These are phyloP conservation scores for Austroboletus novae-zelandiae DNA, from an alignment of 1,284 basidiomycete genomes.

Conservation along the genomic window DNA sequence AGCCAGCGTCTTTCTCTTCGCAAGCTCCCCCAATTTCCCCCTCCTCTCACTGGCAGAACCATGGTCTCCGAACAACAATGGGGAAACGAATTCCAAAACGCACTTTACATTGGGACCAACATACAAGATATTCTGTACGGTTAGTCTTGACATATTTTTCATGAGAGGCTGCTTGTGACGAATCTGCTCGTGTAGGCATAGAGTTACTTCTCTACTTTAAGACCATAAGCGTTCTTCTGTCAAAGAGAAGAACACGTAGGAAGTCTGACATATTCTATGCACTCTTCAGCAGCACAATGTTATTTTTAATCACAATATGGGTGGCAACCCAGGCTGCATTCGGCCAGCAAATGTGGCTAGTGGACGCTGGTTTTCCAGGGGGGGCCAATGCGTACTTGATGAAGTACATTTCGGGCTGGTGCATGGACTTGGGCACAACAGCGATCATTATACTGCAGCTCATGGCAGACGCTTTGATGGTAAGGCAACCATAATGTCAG, in stretches of 20 bases:
- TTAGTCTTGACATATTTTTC: neutral
- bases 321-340: constrained; percentile 12
- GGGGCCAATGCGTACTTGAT: constrained; percentile 17
- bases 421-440: constrained; percentile 15
- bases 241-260: neutral
- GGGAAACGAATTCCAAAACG: constrained; percentile 10
- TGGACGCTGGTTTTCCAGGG: constrained; percentile 9
- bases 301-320: constrained; percentile 23
- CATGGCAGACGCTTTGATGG: constrained; percentile 29
- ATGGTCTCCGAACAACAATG: too few species aligned
- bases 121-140: constrained; percentile 26
- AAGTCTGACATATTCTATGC: constrained; percentile 11
- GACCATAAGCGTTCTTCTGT: constrained; percentile 17
- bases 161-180: neutral
- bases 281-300: constrained; percentile 22
- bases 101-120: constrained; percentile 19
- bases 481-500: constrained; percentile 4
- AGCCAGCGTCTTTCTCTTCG: too few species aligned
- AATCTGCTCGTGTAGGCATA: constrained; percentile 12
- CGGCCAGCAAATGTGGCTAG: constrained; percentile 23
- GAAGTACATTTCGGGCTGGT: constrained; percentile 17
- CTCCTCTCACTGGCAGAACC: too few species aligned
- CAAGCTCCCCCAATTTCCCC: too few species aligned
- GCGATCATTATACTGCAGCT: constrained; percentile 18
- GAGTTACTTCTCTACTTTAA: constrained; percentile 24